Conservation (phyloP, 1,284 basidiomycete genomes). For the Microbotryomycetes sp. region DNA sequence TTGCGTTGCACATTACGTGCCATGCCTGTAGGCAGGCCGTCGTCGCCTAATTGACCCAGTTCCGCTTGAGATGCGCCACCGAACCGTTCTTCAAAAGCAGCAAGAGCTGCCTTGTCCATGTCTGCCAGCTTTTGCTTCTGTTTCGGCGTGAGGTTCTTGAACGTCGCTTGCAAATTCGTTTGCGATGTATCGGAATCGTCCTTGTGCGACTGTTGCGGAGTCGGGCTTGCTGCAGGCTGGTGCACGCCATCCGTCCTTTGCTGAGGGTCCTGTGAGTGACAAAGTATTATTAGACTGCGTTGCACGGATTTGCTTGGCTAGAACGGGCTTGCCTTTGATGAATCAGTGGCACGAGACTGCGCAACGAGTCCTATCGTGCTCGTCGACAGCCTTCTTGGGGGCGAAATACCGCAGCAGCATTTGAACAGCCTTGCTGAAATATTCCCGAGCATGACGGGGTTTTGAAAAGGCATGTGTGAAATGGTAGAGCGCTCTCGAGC, state of each 20-base stretch:
- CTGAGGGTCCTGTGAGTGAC: too few relatives aligned
- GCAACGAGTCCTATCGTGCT: not conserved
- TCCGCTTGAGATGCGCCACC: not conserved
- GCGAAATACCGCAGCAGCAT: too few relatives aligned
- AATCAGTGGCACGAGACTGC: not conserved
- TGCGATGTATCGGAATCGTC: too few relatives aligned
- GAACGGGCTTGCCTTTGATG: not conserved
- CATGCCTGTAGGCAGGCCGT: not conserved
- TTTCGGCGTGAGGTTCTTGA: not conserved
- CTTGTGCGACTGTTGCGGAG: too few relatives aligned
- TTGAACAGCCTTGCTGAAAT: too few relatives aligned
- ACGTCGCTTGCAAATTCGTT: too few relatives aligned
- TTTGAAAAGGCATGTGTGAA: not conserved
- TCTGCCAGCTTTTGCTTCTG: not conserved
- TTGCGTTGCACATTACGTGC: not conserved
- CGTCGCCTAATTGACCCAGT: not conserved
- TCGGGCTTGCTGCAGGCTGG: too few relatives aligned
- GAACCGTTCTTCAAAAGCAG: not conserved
- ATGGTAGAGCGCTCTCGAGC: not conserved
- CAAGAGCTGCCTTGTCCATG: not conserved
- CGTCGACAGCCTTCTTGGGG: not conserved
- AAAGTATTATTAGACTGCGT: too few relatives aligned
- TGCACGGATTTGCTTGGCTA: not conserved
- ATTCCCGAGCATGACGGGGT: not conserved
- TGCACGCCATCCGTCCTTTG: too few relatives aligned